Percentiles rank a stretch among this genome's conserved stretches.
Evolutionary conservation across 768 basidiomycete genomes (phyloP).

Genomic region (Candolleomyces aberdarensis): DNA sequence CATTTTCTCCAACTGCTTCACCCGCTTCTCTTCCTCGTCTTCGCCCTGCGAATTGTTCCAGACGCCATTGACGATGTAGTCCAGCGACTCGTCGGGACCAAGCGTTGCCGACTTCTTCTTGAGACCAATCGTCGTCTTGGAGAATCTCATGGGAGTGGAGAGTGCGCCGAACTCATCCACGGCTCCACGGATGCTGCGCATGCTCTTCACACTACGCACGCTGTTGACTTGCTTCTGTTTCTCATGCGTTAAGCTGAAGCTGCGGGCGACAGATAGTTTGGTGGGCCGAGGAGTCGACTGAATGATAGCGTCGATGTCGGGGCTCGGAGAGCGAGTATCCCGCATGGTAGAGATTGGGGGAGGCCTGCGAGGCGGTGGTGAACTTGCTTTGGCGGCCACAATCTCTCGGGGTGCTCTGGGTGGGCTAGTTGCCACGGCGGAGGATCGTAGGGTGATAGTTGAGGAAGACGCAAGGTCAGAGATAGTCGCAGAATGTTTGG

Average conservation of each 20-base stretch:
- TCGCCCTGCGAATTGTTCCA: conserved; percentile 10
- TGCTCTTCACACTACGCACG: conserved; percentile 11
- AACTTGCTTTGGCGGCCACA: background rate
- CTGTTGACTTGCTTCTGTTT: conserved; percentile 2
- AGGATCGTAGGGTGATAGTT: conserved; percentile 3
- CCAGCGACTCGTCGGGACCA: conserved; percentile 4
- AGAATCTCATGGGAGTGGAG: background rate
- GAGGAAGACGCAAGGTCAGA: conserved; percentile 7
- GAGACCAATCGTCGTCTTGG: conserved; percentile 4
- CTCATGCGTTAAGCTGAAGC: conserved; percentile 1
- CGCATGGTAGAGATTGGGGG: background rate
- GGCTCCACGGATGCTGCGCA: conserved; percentile 4
- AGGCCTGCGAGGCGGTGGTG: background rate
- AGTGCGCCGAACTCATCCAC: conserved; percentile 1
- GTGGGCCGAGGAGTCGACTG: conserved; percentile 19
- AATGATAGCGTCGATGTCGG: conserved; percentile 23
- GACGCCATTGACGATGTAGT: conserved; percentile 15
- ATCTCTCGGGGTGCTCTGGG: background rate
- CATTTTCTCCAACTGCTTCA: conserved; percentile 15
- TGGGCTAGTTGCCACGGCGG: background rate
- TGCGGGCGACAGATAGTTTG: conserved; percentile 4
- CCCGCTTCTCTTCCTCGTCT: conserved; percentile 10
- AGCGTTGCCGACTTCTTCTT: conserved; percentile 3
- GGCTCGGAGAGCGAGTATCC: conserved; percentile 16
- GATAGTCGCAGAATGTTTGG: background rate